Evolutionary conservation across 129 eudicot species (phyloP).

Genomic region (Escallonia herrerae): DNA sequence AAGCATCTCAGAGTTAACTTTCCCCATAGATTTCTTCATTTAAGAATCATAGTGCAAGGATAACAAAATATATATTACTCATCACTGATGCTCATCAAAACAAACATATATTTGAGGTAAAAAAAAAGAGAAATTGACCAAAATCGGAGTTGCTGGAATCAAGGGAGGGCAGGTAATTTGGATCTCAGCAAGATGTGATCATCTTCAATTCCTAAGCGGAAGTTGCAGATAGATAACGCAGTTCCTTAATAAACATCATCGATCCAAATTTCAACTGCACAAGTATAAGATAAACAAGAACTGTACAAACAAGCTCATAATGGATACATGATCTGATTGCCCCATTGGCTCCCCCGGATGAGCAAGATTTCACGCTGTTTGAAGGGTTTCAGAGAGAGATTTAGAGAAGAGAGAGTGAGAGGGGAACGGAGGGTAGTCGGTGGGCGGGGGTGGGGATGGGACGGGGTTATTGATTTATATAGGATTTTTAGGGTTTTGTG

Average conservation of each 20-base stretch:
- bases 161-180: not conserved
- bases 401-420: too few species aligned
- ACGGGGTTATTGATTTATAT: too few species aligned
- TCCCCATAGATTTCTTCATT: conserved; percentile 37
- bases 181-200: conserved; percentile 22
- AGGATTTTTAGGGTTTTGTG: too few species aligned
- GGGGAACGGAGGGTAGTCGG: too few species aligned
- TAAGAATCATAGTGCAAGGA: conserved; percentile 43
- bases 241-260: conserved; percentile 16
- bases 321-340: too few species aligned
- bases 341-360: too few species aligned
- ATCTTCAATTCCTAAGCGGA: conserved; percentile 35
- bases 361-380: too few species aligned
- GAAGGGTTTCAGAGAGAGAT: too few species aligned
- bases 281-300: too few species aligned
- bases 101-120: not conserved
- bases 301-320: too few species aligned
- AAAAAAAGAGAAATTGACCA: not conserved
- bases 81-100: conserved; percentile 24
- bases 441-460: too few species aligned
- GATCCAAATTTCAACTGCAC: not conserved
- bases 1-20: conserved; percentile 32
- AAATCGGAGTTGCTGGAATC: not conserved
- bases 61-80: conserved; percentile 26
- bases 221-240: conserved; percentile 49